Evolutionary conservation across 768 basidiomycete genomes (phyloP).

Genomic region (Tulasnella sp.): DNA sequence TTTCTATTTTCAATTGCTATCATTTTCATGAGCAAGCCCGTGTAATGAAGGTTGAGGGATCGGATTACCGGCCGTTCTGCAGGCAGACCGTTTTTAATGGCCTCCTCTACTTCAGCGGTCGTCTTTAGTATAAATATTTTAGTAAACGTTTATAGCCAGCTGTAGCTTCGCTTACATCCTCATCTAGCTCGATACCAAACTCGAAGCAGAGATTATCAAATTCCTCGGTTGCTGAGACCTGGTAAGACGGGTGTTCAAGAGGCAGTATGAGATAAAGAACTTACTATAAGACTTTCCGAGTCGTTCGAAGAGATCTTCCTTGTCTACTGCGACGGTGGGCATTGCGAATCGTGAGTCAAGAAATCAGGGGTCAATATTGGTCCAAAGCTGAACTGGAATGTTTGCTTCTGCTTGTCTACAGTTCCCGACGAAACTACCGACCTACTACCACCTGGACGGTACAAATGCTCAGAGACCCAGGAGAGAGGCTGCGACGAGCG

Average conservation of each 20-base stretch:
- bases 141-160: background rate
- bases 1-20: slow-evolving; percentile 96
- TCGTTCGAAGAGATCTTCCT: slow-evolving; percentile 82
- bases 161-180: slow-evolving; percentile 57
- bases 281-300: slow-evolving; percentile 75
- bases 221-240: slow-evolving; percentile 66
- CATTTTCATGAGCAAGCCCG: background rate
- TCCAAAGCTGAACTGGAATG: background rate
- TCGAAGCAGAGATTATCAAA: slow-evolving; percentile 95
- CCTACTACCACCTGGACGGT: background rate
- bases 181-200: slow-evolving; percentile 94
- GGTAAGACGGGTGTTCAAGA: slow-evolving; percentile 16
- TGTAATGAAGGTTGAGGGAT: background rate
- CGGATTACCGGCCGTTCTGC: slow-evolving; percentile 65
- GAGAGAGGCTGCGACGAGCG: slow-evolving; percentile 14
- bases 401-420: background rate
- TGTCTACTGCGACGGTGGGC: slow-evolving; percentile 95
- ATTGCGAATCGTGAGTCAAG: slow-evolving; percentile 30
- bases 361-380: background rate
- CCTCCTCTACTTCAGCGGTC: slow-evolving; percentile 73
- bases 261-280: slow-evolving; percentile 17
- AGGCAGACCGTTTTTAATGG: slow-evolving; percentile 71
- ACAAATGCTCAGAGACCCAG: slow-evolving; percentile 13
- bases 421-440: background rate
- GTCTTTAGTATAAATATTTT: slow-evolving; percentile 41